These are phyloP conservation scores for Rhodotorula sp. DNA, from an alignment of 1,284 basidiomycete species.

Conservation along the genomic window DNA sequence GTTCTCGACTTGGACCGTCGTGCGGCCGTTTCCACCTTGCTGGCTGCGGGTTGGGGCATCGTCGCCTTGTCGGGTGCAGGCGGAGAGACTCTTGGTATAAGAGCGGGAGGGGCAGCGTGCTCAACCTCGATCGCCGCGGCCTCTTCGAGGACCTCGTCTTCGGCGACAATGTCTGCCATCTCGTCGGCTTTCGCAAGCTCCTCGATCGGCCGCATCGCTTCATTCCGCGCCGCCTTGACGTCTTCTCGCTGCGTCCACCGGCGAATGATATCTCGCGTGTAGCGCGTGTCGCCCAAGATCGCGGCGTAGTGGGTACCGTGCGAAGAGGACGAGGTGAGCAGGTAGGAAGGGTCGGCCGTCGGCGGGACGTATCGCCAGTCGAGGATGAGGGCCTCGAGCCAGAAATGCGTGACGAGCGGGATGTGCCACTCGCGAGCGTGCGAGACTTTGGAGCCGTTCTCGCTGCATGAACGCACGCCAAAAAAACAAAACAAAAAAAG, in stretches of 20 bases:
- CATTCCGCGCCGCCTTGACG: conserved; percentile 7
- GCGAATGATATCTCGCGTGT: conserved; percentile 16
- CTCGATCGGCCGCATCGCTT: conserved; percentile 18
- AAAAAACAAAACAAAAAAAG: background rate
- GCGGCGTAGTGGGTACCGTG: conserved; percentile 24
- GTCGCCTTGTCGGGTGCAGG: too few species aligned
- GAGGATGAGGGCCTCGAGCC: conserved; percentile 82
- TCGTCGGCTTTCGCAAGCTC: conserved; percentile 27
- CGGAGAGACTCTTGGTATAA: too few species aligned
- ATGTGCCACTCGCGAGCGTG: conserved; percentile 77
- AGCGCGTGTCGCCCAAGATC: conserved; percentile 19
- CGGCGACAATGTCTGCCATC: background rate
- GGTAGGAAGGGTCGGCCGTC: conserved; percentile 7
- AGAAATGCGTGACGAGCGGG: conserved; percentile 79
- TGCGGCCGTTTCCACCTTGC: too few species aligned
- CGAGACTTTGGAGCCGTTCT: conserved; percentile 66
- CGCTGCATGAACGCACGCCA: conserved; percentile 50
- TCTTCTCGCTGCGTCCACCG: conserved; percentile 30
- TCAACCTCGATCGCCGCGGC: background rate
- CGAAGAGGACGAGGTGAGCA: background rate
- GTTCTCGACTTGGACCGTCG: too few species aligned
- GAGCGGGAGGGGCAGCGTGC: background rate
- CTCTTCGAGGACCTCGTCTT: background rate
- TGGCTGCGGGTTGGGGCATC: too few species aligned
- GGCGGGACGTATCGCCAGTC: conserved; percentile 58